Evolutionary conservation across 352 stramenopile species (phyloP), one percentile per base, ranked within the genome.

Genomic region (Phytophthora litchii): DNA sequence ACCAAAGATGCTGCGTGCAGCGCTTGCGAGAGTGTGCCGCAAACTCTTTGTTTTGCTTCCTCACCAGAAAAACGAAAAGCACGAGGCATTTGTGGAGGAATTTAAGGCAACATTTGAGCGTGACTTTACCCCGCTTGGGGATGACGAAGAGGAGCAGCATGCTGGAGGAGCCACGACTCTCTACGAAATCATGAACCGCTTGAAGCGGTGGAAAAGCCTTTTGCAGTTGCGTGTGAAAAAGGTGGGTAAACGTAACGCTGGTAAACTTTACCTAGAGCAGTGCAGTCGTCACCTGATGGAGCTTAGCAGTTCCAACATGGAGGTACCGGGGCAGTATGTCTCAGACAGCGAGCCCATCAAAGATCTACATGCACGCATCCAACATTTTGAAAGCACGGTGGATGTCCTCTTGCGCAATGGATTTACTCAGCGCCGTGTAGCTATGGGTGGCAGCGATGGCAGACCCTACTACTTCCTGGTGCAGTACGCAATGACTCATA

Each of bases 401-500:
- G 86, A 96, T 37, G 81, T 96, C 8, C 40, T 96, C 21, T 36
- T 95, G 43, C 83, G 88, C 38, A 92, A 96, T 31, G 90, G 90
- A 13, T 97, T 94, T 73, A 96, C 88, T 19, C 91, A 97, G 61
- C 83, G 91, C n/a, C 89, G 92, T 16, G 73, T 98, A 34, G 80
- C 88, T 13, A 90, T 98, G 54, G 85, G 92, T 13, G 92, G 91
- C 27, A 97, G 83, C 36, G 89, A 98, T 46, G 92, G 92, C 14
- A 74, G 76, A n/a, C 61, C 75, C 3, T 96, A 97, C 67, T 93
- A 92, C 62, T 98, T 97, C 65, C 41, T 97, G 47, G 89, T 97
- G 25, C 92, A 98, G 63, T 97, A 96, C 55, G 88, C 91, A 13
- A 96, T 96, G 80, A 95, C 92, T 17, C 88, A 98, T 72, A 93